Percentiles rank a stretch among this genome's conserved stretches.
Evolutionary conservation across 140 eudicot species (phyloP).

Genomic region (Cichorium intybus): DNA sequence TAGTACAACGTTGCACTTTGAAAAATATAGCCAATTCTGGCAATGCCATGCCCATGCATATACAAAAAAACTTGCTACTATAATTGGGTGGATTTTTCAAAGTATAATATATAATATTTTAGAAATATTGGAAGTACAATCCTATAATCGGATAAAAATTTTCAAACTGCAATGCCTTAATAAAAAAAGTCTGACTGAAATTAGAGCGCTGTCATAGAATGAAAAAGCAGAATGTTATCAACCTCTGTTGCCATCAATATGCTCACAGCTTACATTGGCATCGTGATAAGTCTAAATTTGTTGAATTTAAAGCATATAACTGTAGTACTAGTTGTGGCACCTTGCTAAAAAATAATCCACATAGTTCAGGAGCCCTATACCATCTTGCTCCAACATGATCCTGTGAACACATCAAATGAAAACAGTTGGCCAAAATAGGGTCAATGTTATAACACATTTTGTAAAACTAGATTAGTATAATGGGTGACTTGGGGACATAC

Average conservation of each 20-base stretch:
- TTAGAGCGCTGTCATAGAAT: background rate
- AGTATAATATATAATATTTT: no score
- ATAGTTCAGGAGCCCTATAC: slow-evolving; percentile 70
- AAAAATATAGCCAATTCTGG: background rate
- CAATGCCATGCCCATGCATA: background rate
- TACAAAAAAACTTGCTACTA: background rate
- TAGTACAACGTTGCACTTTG: no score
- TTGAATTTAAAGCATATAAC: background rate
- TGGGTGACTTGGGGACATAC: background rate
- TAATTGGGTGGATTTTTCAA: background rate
- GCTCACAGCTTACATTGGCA: background rate
- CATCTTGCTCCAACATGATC: slow-evolving; percentile 75
- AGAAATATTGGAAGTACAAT: no score
- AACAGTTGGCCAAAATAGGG: background rate
- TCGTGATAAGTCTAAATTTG: background rate
- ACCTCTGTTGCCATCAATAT: background rate
- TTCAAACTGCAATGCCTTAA: background rate
- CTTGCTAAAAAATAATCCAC: slow-evolving; percentile 71
- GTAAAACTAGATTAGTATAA: background rate
- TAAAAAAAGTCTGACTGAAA: no score
- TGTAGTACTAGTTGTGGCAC: slow-evolving; percentile 13
- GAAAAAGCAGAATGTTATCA: background rate
- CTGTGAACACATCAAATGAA: slow-evolving; percentile 27
- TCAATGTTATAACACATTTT: no score
- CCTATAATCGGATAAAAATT: no score